Evolutionary conservation across 768 basidiomycete genomes (phyloP), one percentile per base, ranked within the genome.

Genomic region (Suillus hirtellus): DNA sequence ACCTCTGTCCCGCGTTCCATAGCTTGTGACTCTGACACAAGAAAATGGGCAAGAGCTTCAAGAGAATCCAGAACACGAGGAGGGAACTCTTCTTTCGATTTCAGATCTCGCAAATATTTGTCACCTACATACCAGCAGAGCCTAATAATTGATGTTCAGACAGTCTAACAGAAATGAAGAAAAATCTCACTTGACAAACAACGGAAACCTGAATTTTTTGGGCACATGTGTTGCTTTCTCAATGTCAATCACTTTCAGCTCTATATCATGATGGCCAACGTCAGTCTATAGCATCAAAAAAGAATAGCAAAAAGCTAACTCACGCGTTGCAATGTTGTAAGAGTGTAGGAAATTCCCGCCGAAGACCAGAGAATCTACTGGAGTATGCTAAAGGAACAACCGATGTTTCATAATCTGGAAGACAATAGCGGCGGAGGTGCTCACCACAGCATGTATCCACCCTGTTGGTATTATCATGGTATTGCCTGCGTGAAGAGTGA

Each of bases 321-420:
- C 75, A 96, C 95, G 96, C 3, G 89, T 94, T 1, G 83, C 81
- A 50, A 96, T 86, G 69, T 94, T 89, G 75, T 90, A 95, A 9
- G 95, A 96, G 76, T 99, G 96, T 58, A 99, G 75, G 73, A 98
- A 99, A 75, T 99, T 99, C 44, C 96, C 96, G 1, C 96, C 96
- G 70, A 99, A 96, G 1, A 99, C 97, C 47, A 99, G 80, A 4
- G 96, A 90, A 72, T 99, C 95, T 38, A 83, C 76, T 0, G 96
- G 96, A 0, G 97, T 99, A 75, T 93, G 89, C 91, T 96, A 68
- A 40, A 63, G 47, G 49, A 27, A 12, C 17, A 27, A 3, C 14
- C 19, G 63, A n/a, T 62, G 40, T 43, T 67, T 53, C 65, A 60
- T 63, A n/a, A 60, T 49, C 60, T 21, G 38, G 44, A 15, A 27